Base-by-base conservation (phyloP, 306 rosid species). In the Vigna radiata region DNA sequence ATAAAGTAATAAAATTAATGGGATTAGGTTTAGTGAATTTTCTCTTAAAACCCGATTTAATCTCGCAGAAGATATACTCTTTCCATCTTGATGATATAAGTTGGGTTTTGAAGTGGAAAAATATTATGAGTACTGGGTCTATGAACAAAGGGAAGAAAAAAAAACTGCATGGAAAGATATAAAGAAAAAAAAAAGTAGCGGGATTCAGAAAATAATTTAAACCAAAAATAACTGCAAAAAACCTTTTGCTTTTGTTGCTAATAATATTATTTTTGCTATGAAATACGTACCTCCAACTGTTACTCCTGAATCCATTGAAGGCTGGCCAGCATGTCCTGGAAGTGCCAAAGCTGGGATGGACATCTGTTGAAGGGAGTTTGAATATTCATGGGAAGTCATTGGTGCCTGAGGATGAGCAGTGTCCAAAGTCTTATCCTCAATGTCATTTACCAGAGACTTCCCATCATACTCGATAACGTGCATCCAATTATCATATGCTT, bases 401-500 rank as follows among this genome's bases (percentile, higher is more conserved):
- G 81, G 82, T 78, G 79, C 83, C 63, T 84, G 88, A 80, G 73
- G 77, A 60, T 75, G 87, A 73, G 90, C 29, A 15, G 76, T 70
- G 29, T 62, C 88, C 65, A 66, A 68, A 73, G 61, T 70, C 72
- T 80, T 88, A 49, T 87, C 85, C 76, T 91, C 90, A 75, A 75
- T 82, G 72, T 76, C 74, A 84, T 75, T 72, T 68, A 81, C 44
- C 66, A 93, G 88, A 47, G 94, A 86, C 79, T 89, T 80, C 36
- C 88, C 91, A 54, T 91, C 98, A 68, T 89, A 93, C 87, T 91
- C 96, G 11, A 89, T 66, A 69, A 93, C 96, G 81, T 93, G 89
- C 84, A 79, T 88, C 98, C 98, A 93, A 82, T 93, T 91, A 4
- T 89, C 98, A 47, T 93, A 93, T 17, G 98, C 96, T 85, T 85